These are phyloP conservation scores for Penicillium olsonii DNA, from an alignment of 2,329 filamentous ascomycete genomes.

Conservation along the genomic window DNA sequence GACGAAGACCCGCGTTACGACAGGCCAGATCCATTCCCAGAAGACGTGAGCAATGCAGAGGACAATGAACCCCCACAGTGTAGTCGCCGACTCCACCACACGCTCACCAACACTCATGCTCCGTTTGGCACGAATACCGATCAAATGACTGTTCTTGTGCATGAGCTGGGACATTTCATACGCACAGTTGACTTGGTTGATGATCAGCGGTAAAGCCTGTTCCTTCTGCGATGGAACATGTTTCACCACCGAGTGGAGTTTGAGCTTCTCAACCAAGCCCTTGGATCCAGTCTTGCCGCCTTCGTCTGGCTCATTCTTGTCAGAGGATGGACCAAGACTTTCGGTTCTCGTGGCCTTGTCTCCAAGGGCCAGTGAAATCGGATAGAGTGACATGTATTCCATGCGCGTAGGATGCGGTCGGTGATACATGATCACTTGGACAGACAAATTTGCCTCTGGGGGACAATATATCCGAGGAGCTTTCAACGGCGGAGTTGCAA, in stretches of 20 bases:
- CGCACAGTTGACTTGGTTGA: constrained; percentile 95
- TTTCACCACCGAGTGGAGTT: constrained; percentile 79
- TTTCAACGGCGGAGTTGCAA: constrained; percentile 50
- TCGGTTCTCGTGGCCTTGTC: constrained; percentile 60
- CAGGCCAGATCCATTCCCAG: constrained; percentile 74
- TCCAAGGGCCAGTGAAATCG: constrained; percentile 82
- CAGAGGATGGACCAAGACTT: constrained; percentile 38
- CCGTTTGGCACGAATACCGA: constrained; percentile 78
- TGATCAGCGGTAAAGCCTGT: constrained; percentile 73
- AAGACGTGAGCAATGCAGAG: constrained; percentile 70
- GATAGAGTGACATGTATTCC: constrained; percentile 92
- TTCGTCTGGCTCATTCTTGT: constrained; percentile 70
- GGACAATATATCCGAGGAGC: constrained; percentile 74
- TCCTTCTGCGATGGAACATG: constrained; percentile 80
- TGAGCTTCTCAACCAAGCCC: constrained; percentile 79
- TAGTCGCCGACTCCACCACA: constrained; percentile 89
- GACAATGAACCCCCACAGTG: constrained; percentile 74
- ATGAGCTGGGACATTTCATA: constrained; percentile 83
- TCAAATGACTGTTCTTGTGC: constrained; percentile 84
- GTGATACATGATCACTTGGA: constrained; percentile 89
- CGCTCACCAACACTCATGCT: constrained; percentile 90
- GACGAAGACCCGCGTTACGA: constrained; percentile 73
- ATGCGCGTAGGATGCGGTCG: constrained; percentile 81
- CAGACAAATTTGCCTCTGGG: constrained; percentile 64
- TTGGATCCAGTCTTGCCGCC: constrained; percentile 64